Evolutionary conservation across 1,284 basidiomycete species (phyloP).

Genomic region (Rhodotorula glutinis): DNA sequence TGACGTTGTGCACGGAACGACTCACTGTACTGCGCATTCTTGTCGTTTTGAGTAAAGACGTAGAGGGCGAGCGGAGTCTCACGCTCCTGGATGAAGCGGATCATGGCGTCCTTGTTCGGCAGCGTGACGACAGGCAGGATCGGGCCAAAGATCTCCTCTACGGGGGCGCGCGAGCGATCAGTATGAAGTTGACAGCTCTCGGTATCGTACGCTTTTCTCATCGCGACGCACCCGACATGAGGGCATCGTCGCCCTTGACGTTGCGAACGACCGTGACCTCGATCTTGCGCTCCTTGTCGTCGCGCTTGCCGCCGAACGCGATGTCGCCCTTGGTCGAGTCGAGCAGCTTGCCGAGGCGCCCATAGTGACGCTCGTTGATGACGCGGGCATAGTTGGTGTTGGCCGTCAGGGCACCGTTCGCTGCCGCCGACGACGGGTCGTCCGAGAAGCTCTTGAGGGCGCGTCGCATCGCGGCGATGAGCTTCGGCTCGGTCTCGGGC

Average conservation of each 20-base stretch:
- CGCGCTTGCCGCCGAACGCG: conserved; percentile 45
- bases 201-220: no score
- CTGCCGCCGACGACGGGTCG: not conserved
- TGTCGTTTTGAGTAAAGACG: conserved; percentile 45
- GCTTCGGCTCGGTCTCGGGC: conserved; percentile 22
- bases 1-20: not conserved
- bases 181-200: no score
- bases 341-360: conserved; percentile 46
- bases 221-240: conserved; percentile 43
- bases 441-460: conserved; percentile 25
- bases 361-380: conserved; percentile 48
- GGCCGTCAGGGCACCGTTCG: conserved; percentile 18
- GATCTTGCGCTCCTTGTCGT: conserved; percentile 42
- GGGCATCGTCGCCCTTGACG: conserved; percentile 45
- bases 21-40: conserved; percentile 43
- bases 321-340: conserved; percentile 47
- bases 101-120: conserved; percentile 26
- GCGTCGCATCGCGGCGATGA: conserved; percentile 29
- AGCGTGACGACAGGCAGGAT: conserved; percentile 47
- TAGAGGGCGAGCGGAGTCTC: conserved; percentile 51
- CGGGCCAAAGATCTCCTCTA: conserved; percentile 52
- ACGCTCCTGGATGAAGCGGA: conserved; percentile 44
- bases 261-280: conserved; percentile 47
- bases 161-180: not conserved
- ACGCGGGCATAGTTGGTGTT: conserved; percentile 45